Conservation (phyloP, 495 filamentous ascomycete genomes). For the Neurospora pannonica region DNA sequence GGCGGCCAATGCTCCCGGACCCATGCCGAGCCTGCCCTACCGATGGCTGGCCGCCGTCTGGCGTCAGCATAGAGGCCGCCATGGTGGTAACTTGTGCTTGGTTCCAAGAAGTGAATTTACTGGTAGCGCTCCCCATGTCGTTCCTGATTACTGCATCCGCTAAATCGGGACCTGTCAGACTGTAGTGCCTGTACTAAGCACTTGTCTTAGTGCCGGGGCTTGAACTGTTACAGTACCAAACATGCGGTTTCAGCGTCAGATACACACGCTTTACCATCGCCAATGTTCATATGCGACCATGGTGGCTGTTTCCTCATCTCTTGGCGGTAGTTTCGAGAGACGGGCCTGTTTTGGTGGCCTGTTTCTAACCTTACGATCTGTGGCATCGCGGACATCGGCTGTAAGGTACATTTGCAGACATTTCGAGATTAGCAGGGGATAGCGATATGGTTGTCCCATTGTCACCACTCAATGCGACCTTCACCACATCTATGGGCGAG, state of each 20-base stretch:
- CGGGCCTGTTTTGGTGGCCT: not conserved
- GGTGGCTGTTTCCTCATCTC: not conserved
- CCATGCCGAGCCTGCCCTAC: not conserved
- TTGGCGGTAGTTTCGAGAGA: not conserved
- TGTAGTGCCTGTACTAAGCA: not conserved
- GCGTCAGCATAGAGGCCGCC: not conserved
- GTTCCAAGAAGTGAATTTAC: not conserved
- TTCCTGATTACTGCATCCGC: not conserved
- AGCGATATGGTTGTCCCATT: not conserved
- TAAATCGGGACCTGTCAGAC: not conserved
- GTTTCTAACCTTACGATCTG: not conserved
- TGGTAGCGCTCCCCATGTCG: not conserved
- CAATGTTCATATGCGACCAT: not conserved
- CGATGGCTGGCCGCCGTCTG: not conserved
- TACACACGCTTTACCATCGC: not conserved
- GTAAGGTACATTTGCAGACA: not conserved
- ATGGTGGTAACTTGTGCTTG: not conserved
- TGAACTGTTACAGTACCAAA: not conserved
- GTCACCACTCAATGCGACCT: not conserved
- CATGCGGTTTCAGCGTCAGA: not conserved
- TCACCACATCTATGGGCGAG: not conserved
- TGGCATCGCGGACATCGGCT: not conserved
- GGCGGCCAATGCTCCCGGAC: not conserved
- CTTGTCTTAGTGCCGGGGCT: not conserved
- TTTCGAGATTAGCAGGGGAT: not conserved